These are phyloP conservation scores for Artemisia annua DNA, from an alignment of 129 eudicot species.

Conservation along the genomic window DNA sequence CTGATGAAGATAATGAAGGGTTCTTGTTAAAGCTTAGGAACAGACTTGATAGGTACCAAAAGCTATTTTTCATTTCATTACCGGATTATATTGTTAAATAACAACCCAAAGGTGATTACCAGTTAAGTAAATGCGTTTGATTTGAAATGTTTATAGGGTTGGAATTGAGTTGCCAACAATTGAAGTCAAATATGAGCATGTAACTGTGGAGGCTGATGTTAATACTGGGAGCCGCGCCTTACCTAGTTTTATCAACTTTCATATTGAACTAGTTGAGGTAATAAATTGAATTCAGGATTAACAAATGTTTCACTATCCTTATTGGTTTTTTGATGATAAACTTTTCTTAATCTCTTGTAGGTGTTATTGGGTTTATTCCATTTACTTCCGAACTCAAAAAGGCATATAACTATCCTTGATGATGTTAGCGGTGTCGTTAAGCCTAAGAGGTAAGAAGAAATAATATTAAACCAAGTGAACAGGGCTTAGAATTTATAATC, in stretches of 20 bases:
- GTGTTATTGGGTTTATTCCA: slow-evolving; percentile 42
- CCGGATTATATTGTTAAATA: no score
- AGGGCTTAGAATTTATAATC: no score
- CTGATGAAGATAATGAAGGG: slow-evolving; percentile 69
- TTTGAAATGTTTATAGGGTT: slow-evolving; percentile 39
- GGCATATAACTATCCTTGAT: slow-evolving; percentile 53
- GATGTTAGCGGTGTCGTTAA: slow-evolving; percentile 75
- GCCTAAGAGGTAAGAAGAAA: slow-evolving; percentile 54
- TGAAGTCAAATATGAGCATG: slow-evolving; percentile 73
- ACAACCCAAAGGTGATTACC: no score
- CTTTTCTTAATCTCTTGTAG: slow-evolving; percentile 21
- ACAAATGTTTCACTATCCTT: neutral
- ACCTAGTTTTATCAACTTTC: slow-evolving; percentile 70
- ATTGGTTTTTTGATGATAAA: neutral
- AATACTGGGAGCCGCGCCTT: slow-evolving; percentile 69
- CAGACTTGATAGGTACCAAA: slow-evolving; percentile 51
- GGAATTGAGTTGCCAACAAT: slow-evolving; percentile 80
- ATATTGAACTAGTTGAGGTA: slow-evolving; percentile 59
- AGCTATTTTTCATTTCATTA: neutral
- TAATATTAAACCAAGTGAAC: neutral
- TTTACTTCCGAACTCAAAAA: slow-evolving; percentile 55
- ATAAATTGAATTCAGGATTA: neutral
- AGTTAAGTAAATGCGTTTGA: no score
- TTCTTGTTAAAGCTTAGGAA: slow-evolving; percentile 61
- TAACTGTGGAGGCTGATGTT: slow-evolving; percentile 63